Base-by-base conservation (phyloP, 768 basidiomycete species). In the Steccherinum ochraceum region DNA sequence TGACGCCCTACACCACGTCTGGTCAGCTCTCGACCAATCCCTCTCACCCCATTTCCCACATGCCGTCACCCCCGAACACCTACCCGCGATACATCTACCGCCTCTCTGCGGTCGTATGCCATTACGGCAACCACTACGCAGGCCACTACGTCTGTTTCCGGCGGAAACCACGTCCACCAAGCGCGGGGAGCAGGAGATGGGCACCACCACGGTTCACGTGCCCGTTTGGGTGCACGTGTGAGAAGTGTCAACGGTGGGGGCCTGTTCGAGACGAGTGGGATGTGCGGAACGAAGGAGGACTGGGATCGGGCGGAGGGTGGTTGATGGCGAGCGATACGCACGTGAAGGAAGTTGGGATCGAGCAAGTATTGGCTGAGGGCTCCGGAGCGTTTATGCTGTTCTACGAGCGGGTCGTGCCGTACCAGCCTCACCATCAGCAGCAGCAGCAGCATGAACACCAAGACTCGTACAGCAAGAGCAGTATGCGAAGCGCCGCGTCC, bases 91-190 rank as follows among this genome's bases (percentile, higher is more conserved):
- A 82, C n/a, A 71, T 94, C 27, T 98, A 98, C 67, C 81, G 93
- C 43, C 78, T 98, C 27, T 68, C 83, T 2, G 84, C 90, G 10
- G 83, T 89, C 24, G 93, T 98, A 13, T 92, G 92, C 58, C 95
- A 98, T 67, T 95, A 84, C 62, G 95, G 95, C 12, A 81, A 84
- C 49, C 93, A 96, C 62, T 86, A 86, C 3, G 94, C 89, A 62
- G 95, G 95, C 4, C 95, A 99, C 64, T 99, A 95, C 64, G 80
- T 98, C 56, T 92, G 89, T 58, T 95, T 84, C 64, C 78, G 96
- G 13, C 76, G 94, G 44, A 89, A 86, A 67, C 93, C 93, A 0
- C 75, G 76, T 30, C 74, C 73, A 39, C 61, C 68, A 13, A 59
- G 68, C 2, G 58, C 67, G 20, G 70, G 70, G 1, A 49, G 64